Evolutionary conservation across 768 basidiomycete species (phyloP).

Genomic region (Russula compacta): DNA sequence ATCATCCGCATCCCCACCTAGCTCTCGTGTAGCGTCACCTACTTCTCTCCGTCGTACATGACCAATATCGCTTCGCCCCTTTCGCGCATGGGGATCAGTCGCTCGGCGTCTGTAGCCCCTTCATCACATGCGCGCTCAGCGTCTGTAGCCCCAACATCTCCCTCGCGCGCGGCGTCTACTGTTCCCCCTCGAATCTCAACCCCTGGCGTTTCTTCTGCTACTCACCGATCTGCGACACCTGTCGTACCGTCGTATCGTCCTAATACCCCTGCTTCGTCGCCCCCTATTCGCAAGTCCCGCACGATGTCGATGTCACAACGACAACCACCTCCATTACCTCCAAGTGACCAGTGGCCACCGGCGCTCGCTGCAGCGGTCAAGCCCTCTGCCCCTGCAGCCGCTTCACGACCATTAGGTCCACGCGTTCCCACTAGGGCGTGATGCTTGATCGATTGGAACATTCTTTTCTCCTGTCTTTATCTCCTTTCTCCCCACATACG

Average conservation of each 20-base stretch:
- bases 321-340: constrained; percentile 5
- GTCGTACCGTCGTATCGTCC: constrained; percentile 8
- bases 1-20: constrained; percentile 16
- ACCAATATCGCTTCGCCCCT: constrained; percentile 4
- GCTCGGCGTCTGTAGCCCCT: constrained; percentile 14
- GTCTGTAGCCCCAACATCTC: constrained; percentile 13
- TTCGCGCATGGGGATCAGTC: constrained; percentile 11
- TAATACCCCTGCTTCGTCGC: constrained; percentile 10
- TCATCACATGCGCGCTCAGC: constrained; percentile 9
- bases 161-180: constrained; percentile 11
- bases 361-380: constrained; percentile 8
- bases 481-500: background rate
- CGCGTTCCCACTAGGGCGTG: constrained; percentile 12
- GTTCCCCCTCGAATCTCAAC: constrained; percentile 11
- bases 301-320: constrained; percentile 19
- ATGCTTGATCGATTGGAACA: constrained; percentile 13
- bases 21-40: constrained; percentile 20
- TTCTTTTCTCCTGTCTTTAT: background rate
- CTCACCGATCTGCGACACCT: constrained; percentile 15
- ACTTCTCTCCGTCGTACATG: constrained; percentile 13
- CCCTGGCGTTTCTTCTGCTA: constrained; percentile 11
- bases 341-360: constrained; percentile 11
- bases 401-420: constrained; percentile 17
- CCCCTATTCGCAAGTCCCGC: constrained; percentile 17
- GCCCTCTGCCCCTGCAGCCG: constrained; percentile 12